Evolutionary conservation across 2,329 filamentous ascomycete genomes (phyloP).

Genomic region (Fusarium sacchari): DNA sequence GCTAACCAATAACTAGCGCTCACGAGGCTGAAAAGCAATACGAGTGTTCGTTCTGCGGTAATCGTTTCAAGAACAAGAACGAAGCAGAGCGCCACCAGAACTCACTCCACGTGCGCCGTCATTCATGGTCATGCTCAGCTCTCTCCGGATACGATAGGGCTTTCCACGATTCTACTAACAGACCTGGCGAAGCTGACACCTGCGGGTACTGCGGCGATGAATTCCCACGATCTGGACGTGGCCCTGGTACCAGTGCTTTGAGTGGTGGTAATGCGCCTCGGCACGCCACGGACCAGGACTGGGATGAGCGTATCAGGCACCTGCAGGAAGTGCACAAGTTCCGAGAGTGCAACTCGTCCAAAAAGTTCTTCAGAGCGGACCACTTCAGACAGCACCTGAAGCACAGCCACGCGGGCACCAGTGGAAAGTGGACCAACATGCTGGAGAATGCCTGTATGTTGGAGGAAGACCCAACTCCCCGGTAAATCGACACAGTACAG

Average conservation of each 20-base stretch:
- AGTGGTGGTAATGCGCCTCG: constrained; percentile 51
- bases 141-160: constrained; percentile 81
- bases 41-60: constrained; percentile 89
- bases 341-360: constrained; percentile 95
- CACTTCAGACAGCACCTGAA: constrained; percentile 98
- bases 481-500: constrained; percentile 36
- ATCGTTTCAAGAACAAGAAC: constrained; percentile 99
- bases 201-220: constrained; percentile 98
- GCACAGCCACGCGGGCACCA: constrained; percentile 95
- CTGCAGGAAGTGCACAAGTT: constrained; percentile 95
- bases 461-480: constrained; percentile 70
- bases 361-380: constrained; percentile 97
- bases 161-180: constrained; percentile 82
- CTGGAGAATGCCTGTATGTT: constrained; percentile 97
- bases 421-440: constrained; percentile 99
- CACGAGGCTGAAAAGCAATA: constrained; percentile 98
- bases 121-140: constrained; percentile 97
- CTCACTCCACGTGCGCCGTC: constrained; percentile 87
- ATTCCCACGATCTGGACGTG: constrained; percentile 68
- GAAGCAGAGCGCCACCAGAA: constrained; percentile 97
- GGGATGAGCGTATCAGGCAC: constrained; percentile 87
- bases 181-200: constrained; percentile 75
- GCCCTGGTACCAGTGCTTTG: constrained; percentile 47
- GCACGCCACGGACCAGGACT: constrained; percentile 80
- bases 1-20: constrained; percentile 62